These are phyloP conservation scores for Lignosus rhinocerotis DNA, from an alignment of 1,284 basidiomycete species.

Conservation along the genomic window DNA sequence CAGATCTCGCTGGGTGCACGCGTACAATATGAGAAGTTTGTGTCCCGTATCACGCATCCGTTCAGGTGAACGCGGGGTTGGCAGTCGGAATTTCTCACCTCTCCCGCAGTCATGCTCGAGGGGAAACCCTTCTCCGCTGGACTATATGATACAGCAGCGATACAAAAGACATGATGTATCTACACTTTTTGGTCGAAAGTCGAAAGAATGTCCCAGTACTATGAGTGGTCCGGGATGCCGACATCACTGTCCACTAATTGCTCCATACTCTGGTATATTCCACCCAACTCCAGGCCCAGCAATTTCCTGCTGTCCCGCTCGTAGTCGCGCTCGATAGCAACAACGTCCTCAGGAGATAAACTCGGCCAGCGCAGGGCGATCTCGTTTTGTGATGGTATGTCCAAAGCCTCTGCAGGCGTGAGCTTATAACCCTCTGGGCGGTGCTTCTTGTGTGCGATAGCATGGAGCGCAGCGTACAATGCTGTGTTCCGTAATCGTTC, in stretches of 20 bases:
- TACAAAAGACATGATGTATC: conserved; percentile 8
- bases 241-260: conserved; percentile 49
- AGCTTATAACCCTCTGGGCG: conserved; percentile 51
- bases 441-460: conserved; percentile 45
- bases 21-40: conserved; percentile 47
- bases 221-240: background rate
- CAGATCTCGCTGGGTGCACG: conserved; percentile 55
- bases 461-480: conserved; percentile 60
- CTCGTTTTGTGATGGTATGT: conserved; percentile 55
- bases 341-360: conserved; percentile 61
- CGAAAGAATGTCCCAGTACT: background rate
- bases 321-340: conserved; percentile 58
- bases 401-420: conserved; percentile 52
- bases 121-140: background rate
- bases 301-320: conserved; percentile 57
- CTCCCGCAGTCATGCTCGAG: background rate
- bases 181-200: conserved; percentile 14
- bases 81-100: background rate
- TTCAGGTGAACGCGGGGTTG: conserved; percentile 14
- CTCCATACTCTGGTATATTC: conserved; percentile 58
- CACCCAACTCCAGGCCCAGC: conserved; percentile 54
- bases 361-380: conserved; percentile 70
- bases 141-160: background rate
- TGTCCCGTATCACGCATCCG: conserved; percentile 23
- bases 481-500: conserved; percentile 68